Base-by-base conservation (phyloP, 1,139 yeast genomes). In the Diutina ranongensis region DNA sequence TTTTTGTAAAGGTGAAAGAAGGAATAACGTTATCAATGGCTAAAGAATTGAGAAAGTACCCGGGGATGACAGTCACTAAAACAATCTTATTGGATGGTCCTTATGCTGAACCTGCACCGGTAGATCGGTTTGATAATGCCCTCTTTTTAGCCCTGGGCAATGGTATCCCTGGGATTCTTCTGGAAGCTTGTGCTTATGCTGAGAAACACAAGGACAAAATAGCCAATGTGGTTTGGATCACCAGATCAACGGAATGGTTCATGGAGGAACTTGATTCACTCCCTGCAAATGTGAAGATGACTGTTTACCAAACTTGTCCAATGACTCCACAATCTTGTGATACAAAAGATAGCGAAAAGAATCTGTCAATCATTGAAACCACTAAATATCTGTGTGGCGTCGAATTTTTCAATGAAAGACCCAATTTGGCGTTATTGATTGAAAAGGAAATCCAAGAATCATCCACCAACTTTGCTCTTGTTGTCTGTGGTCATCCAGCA, bases 131-230 rank as follows among this genome's bases (percentile, higher is more conserved):
- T 15, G 42, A 38, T 13, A 25, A 15, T 25, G 32, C 33, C n/a
- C 16, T 38, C 8, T 38, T 38, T 20, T 10, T 38, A 1, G 31
- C 42, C 25, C 16, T 16, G 3, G 42, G 42, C 5, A 38, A 38
- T 22, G 42, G 42, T 8, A 38, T 38, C 4, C 42, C 42, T 5
- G 42, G 42, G 4, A 38, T 38, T 13, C 12, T 25, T 16, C 28
- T 25, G 21, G 42, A 38, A 9, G 42, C 42, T n/a, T 15, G n/a
- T 3, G 20, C 20, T 25, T 38, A 38, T 25, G 42, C 42, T 15
- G 18, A n/a, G 9, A 38, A 38, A 16, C 42, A 38, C 25, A 25
- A 16, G 10, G 42, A 38, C 16, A 16, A 20, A 7, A 9, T 9
- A 4, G 32, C 25, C 4, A 38, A 38, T 9, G 31, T 38, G 7